Base-by-base conservation (phyloP, 257 asterid species). In the Parsonsia alboflavescens region DNA sequence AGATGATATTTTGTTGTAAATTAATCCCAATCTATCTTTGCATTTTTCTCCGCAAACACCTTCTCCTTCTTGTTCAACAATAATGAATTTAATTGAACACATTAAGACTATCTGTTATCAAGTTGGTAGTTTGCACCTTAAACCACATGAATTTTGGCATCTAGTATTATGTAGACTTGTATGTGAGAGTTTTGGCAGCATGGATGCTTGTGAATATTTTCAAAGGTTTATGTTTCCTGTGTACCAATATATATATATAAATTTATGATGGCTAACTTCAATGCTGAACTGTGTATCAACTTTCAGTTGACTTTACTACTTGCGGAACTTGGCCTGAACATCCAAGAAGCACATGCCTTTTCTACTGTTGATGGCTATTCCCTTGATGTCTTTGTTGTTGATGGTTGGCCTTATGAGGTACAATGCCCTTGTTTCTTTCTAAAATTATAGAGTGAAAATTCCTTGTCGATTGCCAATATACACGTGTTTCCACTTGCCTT, bases 281-380 rank as follows among this genome's bases (percentile, higher is more conserved):
- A 21, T 49, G 28, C 26, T 70, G 6, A 78, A 77, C 72, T 80
- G 80, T 59, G 68, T 75, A 71, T 76, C 44, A 75, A 73, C 79
- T 82, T 80, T 88, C 97, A 95, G 99, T 88, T 95, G 88, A 95
- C 98, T 70, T 86, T 95, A n/a, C 79, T 95, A 77, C 87, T 95
- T 79, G 87, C 96, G 76, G 99, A 92, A 85, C 80, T 92, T 83
- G 99, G 99, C 76, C 83, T 95, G 80, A 95, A 95, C 79, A 95
- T 95, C 89, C 96, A 86, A 81, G 99, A 95, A 86, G 99, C 99
- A 73, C 99, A 92, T 78, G 99, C 90, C 70, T 95, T 95, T 88
- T 95, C 99, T 71, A 90, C 98, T 11, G 85, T 80, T 46, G 99
- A 95, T 87, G 99, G 99, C 80, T 95, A 86, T 79, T 92, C 99